Base-by-base conservation (phyloP, 2,329 filamentous ascomycete species). In the Cladophialophora immunda region DNA sequence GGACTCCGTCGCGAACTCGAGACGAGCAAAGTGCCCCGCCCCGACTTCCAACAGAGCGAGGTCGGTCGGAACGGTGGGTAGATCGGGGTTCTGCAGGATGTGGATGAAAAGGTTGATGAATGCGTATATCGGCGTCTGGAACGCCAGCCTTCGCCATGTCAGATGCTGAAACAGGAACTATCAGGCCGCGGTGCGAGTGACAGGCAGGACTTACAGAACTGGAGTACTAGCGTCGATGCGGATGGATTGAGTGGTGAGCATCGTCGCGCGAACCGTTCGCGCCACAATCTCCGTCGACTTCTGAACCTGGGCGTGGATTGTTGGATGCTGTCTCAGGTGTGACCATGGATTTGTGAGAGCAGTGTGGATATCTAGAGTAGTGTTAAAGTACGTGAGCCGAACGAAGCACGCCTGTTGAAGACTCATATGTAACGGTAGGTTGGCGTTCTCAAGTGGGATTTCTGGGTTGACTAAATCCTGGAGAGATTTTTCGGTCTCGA, bases 51-150 rank as follows among this genome's bases (percentile, higher is more conserved):
- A 13, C 27, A 64, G 36, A 29, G 61, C 54, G 11, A 64, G 34
- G 45, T 64, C 61, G 19, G 53, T 13, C 11, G 11, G 34, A 2
- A 38, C 53, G 8, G 61, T 27, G 1, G 34, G 7, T 17, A 47
- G 19, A 47, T 45, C 27, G 30, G 61, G 61, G 29, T 25, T 17
- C 25, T 45, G 29, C 7, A 64, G n/a, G 13, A 64, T 52, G 38
- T 57, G 38, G 7, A 64, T 58, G 34, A 64, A 64, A 53, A 64
- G 41, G 17, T 64, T 64, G 34, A 50, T 64, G 36, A 50, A 15
- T 5, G 41, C 61, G 11, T 45, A 30, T 19, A 64, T 57, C 4
- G 52, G 61, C n/a, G 7, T 19, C 27, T 57, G 30, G 25, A 57
- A 64, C 2, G 36, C 27, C 19, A 52, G 34, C 52, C 60, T 63